Evolutionary conservation across 2,329 filamentous ascomycete species (phyloP).

Genomic region (Sporothrix humicola): DNA sequence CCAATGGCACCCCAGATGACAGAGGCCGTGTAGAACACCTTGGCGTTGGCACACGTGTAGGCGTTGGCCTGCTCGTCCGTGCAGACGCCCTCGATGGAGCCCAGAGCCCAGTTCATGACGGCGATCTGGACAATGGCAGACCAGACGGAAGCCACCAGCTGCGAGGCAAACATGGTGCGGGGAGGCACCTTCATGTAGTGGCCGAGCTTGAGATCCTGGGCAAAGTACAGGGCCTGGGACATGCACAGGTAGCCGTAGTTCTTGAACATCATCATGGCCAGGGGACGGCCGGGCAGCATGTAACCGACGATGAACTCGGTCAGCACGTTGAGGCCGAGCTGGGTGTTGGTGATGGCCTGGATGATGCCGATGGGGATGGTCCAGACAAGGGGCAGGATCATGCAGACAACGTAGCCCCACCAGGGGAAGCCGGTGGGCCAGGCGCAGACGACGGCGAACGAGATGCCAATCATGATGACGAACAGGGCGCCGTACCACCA

Average conservation of each 20-base stretch:
- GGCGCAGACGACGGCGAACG: slow-evolving; percentile 58
- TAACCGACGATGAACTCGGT: slow-evolving; percentile 78
- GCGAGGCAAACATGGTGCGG: slow-evolving; percentile 64
- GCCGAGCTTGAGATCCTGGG: slow-evolving; percentile 70
- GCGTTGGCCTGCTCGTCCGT: slow-evolving; percentile 57
- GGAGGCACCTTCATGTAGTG: slow-evolving; percentile 77
- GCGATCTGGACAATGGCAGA: slow-evolving; percentile 66
- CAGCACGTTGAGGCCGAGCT: slow-evolving; percentile 73
- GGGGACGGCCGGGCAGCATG: slow-evolving; percentile 72
- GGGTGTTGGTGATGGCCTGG: slow-evolving; percentile 71
- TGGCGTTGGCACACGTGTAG: slow-evolving; percentile 62
- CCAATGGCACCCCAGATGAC: slow-evolving; percentile 77
- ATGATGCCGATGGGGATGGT: slow-evolving; percentile 68
- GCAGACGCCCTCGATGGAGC: slow-evolving; percentile 67
- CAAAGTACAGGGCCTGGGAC: slow-evolving; percentile 69
- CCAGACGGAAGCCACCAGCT: slow-evolving; percentile 65
- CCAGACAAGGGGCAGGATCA: slow-evolving; percentile 63
- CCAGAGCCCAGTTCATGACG: slow-evolving; percentile 71
- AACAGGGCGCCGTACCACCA: slow-evolving; percentile 64
- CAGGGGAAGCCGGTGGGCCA: slow-evolving; percentile 64
- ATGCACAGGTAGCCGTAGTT: slow-evolving; percentile 68
- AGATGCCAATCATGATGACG: slow-evolving; percentile 59
- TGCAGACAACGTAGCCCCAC: slow-evolving; percentile 63
- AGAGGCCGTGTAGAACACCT: slow-evolving; percentile 70
- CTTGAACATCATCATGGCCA: slow-evolving; percentile 76